Evolutionary conservation across 2,329 filamentous ascomycete species (phyloP).

Genomic region (Mariannaea sp.): DNA sequence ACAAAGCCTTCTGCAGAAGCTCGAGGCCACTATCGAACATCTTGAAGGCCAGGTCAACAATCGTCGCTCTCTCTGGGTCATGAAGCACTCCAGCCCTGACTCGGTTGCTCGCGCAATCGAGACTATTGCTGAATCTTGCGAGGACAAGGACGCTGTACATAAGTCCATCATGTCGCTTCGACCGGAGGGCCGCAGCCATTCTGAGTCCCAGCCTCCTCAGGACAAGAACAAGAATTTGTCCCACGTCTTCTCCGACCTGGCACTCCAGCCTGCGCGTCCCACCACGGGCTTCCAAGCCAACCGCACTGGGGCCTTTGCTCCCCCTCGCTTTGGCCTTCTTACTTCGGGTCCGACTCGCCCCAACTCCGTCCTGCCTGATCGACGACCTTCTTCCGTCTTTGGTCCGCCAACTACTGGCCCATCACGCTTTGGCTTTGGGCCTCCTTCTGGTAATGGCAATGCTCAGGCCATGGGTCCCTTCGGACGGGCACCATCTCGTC

Average conservation of each 20-base stretch:
- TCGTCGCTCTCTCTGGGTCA: conserved; percentile 44
- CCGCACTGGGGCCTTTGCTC: conserved; percentile 27
- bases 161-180: conserved; percentile 38
- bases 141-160: conserved; percentile 36
- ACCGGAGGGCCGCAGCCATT: conserved; percentile 19
- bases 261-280: conserved; percentile 28
- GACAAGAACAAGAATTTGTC: conserved; percentile 22
- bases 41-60: conserved; percentile 46
- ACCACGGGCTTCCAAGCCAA: conserved; percentile 35
- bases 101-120: conserved; percentile 42
- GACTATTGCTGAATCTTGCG: conserved; percentile 38
- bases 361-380: conserved; percentile 36
- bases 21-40: conserved; percentile 42
- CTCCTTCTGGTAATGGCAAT: conserved; percentile 17
- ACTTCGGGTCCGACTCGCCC: conserved; percentile 38
- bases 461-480: conserved; percentile 18
- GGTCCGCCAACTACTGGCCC: conserved; percentile 26
- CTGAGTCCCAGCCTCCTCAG: conserved; percentile 9
- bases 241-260: conserved; percentile 21
- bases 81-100: conserved; percentile 41
- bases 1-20: conserved; percentile 29
- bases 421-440: conserved; percentile 29
- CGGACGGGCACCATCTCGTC: conserved; percentile 34
- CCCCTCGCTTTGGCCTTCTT: conserved; percentile 42
- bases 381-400: conserved; percentile 31